phyloP scores from a whole-genome alignment of 441 rosid genomes.

The Raphanus hybrid region DNA sequence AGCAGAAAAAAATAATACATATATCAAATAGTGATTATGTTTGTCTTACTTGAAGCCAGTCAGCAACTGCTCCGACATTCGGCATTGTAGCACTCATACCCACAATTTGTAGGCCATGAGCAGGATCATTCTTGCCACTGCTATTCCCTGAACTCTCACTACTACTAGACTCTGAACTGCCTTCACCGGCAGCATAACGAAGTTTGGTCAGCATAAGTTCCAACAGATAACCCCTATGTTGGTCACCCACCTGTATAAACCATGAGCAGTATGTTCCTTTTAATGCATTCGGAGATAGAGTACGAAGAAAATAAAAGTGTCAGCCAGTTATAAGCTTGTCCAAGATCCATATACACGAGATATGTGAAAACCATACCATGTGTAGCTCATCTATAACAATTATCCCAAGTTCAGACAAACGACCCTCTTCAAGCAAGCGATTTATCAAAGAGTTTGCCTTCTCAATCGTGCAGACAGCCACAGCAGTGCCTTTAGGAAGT shows the following conservation, averaged over 20 bases:
- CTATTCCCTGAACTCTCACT: slow-evolving; percentile 91
- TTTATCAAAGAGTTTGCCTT: slow-evolving; percentile 94
- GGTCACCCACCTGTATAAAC: slow-evolving; percentile 90
- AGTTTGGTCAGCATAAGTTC: slow-evolving; percentile 97
- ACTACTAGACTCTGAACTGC: slow-evolving; percentile 76
- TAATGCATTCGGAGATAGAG: slow-evolving; percentile 28
- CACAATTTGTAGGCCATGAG: slow-evolving; percentile 92
- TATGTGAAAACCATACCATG: slow-evolving; percentile 64
- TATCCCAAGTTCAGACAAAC: slow-evolving; percentile 93
- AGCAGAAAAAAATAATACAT: neutral
- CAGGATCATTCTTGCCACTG: slow-evolving; percentile 80
- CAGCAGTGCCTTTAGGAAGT: slow-evolving; percentile 96
- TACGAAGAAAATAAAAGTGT: slow-evolving; percentile 26
- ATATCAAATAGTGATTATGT: slow-evolving; percentile 25
- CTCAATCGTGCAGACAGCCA: slow-evolving; percentile 99
- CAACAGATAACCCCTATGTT: slow-evolving; percentile 94
- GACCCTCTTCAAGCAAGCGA: slow-evolving; percentile 95
- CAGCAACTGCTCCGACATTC: slow-evolving; percentile 95
- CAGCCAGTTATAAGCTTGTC: slow-evolving; percentile 30
- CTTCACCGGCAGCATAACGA: slow-evolving; percentile 98
- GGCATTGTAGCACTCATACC: slow-evolving; percentile 99
- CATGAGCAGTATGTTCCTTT: slow-evolving; percentile 33
- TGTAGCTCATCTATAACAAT: slow-evolving; percentile 98
- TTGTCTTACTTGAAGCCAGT: slow-evolving; percentile 94
- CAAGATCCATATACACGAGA: slow-evolving; percentile 26